Evolutionary conservation across 2,329 filamentous ascomycete genomes (phyloP), one percentile per base, ranked within the genome.

Genomic region (Stemphylium vesicarium): DNA sequence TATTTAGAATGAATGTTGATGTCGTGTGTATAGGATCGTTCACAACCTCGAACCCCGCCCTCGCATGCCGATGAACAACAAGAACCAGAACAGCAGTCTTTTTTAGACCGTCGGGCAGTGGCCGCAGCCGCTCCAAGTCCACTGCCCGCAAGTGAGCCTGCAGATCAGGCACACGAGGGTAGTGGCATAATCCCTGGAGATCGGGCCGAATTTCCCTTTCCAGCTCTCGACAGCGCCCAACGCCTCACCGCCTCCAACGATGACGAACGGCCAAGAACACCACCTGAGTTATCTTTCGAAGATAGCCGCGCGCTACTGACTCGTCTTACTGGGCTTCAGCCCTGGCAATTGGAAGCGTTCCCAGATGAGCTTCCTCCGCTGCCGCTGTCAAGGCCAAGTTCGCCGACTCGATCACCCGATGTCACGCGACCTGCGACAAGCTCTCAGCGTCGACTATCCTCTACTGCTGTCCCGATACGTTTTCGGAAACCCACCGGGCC

Each of bases 81-180:
- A 57, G 53, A 62, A 44, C 69, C 76, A 72, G 77, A 70, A 70
- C 75, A 69, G 57, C 71, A 81, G 78, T 82, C 84, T 86, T 87
- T 87, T 86, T 86, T 87, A 87, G 84, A 74, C 71, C 78, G 79
- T 77, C 79, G 83, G 84, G 84, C 82, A 82, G 84, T 85, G 83
- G 82, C 82, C 63, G 68, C 59, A 64, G 58, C 61, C 56, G 59
- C 59, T 64, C 59, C 61, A 64, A 69, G 67, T 77, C 80, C 80
- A 77, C 73, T 75, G 76, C 78, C 77, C 76, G 74, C 59, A 72
- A 71, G 58, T 71, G 72, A 74, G 69, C 50, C 62, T 60, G 65
- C 52, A 47, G 57, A 62, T 63, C 49, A 63, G 57, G 55, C 58
- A 40, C 60, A 60, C 33, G 37, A 62, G 22, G 60, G 64, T 42